These are phyloP conservation scores for Stemphylium lycopersici DNA, from an alignment of 2,329 filamentous ascomycete species.

Conservation along the genomic window DNA sequence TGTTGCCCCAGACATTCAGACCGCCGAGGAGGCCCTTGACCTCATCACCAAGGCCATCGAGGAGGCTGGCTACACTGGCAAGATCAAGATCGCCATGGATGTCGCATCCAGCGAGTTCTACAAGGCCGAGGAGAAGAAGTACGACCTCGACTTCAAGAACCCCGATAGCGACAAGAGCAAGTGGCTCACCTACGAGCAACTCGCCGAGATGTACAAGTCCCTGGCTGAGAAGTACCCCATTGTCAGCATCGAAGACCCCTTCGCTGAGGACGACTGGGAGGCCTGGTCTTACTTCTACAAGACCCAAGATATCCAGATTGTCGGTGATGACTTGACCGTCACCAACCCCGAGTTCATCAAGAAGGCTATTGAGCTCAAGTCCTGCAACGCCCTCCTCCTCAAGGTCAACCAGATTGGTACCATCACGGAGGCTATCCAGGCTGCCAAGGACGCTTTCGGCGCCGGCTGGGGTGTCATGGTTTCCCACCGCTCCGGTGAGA, in stretches of 20 bases:
- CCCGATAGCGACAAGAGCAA: slow-evolving; percentile 93
- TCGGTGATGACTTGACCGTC: slow-evolving; percentile 97
- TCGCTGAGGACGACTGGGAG: slow-evolving; percentile 99
- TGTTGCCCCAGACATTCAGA: slow-evolving; percentile 98
- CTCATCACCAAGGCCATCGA: slow-evolving; percentile 95
- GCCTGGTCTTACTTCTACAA: slow-evolving; percentile 99
- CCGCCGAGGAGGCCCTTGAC: slow-evolving; percentile 92
- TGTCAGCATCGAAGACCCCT: slow-evolving; percentile 98
- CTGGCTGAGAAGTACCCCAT: slow-evolving; percentile 97
- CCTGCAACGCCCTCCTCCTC: slow-evolving; percentile 95
- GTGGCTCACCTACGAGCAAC: slow-evolving; percentile 98
- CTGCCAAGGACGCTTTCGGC: slow-evolving; percentile 94
- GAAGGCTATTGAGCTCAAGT: slow-evolving; percentile 99
- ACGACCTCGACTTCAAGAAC: slow-evolving; percentile 99
- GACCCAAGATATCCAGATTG: slow-evolving; percentile 97
- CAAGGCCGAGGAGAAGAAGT: slow-evolving; percentile 95
- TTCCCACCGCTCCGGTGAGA: slow-evolving; percentile 98
- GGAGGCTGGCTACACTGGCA: slow-evolving; percentile 90
- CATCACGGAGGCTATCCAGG: slow-evolving; percentile 97
- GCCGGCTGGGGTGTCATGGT: slow-evolving; percentile 99
- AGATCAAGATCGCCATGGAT: slow-evolving; percentile 99
- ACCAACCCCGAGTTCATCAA: slow-evolving; percentile 99
- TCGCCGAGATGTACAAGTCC: slow-evolving; percentile 87
- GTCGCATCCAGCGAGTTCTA: slow-evolving; percentile 99
- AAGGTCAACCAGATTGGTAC: slow-evolving; percentile 99